Evolutionary conservation across 2,329 filamentous ascomycete genomes (phyloP).

Genomic region (Shiraia sp.): DNA sequence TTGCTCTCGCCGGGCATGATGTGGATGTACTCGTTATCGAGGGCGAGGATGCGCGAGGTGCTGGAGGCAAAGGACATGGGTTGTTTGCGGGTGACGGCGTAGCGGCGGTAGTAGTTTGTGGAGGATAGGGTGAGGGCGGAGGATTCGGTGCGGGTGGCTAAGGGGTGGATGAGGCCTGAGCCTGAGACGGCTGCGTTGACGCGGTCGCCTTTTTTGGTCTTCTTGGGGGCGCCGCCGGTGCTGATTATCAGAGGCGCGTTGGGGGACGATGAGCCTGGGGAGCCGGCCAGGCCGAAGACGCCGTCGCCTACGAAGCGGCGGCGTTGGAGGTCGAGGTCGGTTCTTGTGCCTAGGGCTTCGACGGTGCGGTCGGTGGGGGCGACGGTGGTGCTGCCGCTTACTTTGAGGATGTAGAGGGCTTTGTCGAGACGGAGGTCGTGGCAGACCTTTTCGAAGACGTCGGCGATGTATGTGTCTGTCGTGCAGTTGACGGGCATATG

Average conservation of each 20-base stretch:
- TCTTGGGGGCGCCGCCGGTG: slow-evolving; percentile 54
- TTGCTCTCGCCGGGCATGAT: slow-evolving; percentile 67
- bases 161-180: slow-evolving; percentile 59
- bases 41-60: slow-evolving; percentile 75
- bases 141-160: slow-evolving; percentile 62
- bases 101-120: slow-evolving; percentile 66
- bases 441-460: slow-evolving; percentile 78
- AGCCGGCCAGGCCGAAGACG: slow-evolving; percentile 68
- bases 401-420: slow-evolving; percentile 76
- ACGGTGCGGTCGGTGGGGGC: slow-evolving; percentile 78
- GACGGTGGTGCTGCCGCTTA: slow-evolving; percentile 73
- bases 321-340: slow-evolving; percentile 74
- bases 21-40: slow-evolving; percentile 85
- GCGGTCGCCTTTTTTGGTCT: slow-evolving; percentile 60
- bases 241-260: slow-evolving; percentile 65
- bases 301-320: slow-evolving; percentile 77
- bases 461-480: slow-evolving; percentile 80
- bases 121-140: slow-evolving; percentile 42
- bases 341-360: slow-evolving; percentile 74
- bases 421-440: slow-evolving; percentile 79
- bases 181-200: slow-evolving; percentile 54
- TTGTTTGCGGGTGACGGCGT: slow-evolving; percentile 80
- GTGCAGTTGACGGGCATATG: slow-evolving; percentile 75
- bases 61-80: slow-evolving; percentile 78
- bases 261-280: slow-evolving; percentile 70